These are phyloP conservation scores for Penicillium lagena DNA, from an alignment of 495 filamentous ascomycete genomes.

Conservation along the genomic window DNA sequence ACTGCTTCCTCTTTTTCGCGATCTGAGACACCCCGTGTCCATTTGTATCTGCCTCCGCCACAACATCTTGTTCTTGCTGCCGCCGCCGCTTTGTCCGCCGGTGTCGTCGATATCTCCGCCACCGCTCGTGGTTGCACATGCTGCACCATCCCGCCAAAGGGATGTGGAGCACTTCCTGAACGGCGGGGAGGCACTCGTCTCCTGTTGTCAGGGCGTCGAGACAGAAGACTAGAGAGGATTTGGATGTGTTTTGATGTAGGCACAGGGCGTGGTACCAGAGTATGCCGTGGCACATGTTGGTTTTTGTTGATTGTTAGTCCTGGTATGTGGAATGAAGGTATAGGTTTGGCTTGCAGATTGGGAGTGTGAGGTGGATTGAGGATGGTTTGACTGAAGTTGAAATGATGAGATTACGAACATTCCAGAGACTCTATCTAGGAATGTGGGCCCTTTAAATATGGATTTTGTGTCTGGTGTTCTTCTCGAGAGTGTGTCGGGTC, in stretches of 20 bases:
- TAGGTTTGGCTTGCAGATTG: neutral
- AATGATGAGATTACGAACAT: too few species aligned
- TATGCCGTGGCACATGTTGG: constrained; percentile 25
- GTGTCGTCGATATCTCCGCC: neutral
- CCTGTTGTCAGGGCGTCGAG: constrained; percentile 8
- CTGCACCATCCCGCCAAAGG: constrained; percentile 16
- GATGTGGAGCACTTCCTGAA: constrained; percentile 3
- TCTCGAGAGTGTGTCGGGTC: neutral
- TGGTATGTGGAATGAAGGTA: neutral
- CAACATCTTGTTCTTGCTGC: neutral
- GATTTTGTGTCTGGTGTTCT: too few species aligned
- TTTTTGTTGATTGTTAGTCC: neutral
- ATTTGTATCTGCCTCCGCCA: too few species aligned
- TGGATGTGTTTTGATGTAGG: constrained; percentile 8
- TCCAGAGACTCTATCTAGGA: too few species aligned
- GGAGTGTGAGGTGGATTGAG: neutral
- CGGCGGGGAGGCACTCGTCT: constrained; percentile 11
- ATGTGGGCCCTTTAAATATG: too few species aligned
- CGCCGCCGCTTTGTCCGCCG: neutral
- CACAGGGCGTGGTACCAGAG: constrained; percentile 25
- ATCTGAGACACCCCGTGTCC: too few species aligned
- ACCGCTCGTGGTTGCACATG: constrained; percentile 5
- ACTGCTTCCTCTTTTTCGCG: too few species aligned
- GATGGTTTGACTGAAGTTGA: neutral
- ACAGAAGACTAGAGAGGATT: constrained; percentile 13